Base-by-base conservation (phyloP, 2,329 filamentous ascomycete genomes). In the Hymenoscyphus fructigenus region DNA sequence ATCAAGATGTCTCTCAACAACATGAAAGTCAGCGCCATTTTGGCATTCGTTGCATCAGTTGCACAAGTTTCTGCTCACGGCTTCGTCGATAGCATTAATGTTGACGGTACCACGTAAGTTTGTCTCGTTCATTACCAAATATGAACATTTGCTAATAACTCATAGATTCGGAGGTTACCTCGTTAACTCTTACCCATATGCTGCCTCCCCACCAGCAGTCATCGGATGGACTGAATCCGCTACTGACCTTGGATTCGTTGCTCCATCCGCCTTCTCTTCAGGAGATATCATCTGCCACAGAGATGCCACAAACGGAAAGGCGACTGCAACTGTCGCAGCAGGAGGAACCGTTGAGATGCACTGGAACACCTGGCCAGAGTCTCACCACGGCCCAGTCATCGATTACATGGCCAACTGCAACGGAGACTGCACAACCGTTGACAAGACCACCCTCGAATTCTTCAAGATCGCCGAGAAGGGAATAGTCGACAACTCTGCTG, bases 201-300 rank as follows among this genome's bases (percentile, higher is more conserved):
- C 44, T 4, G 57, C 63, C 5, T 62, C 34, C 53, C 71, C 70
- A 20, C 74, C 73, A n/a, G 72, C 60, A 36, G 67, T 70, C 17
- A 70, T 78, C 61, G 80, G 78, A 26, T 82, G 80, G 80, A 76
- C 66, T 17, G 70, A 78, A 61, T 72, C 74, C 36, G 79, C 83
- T 65, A 72, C 70, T 1, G 79, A 81, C 70, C 80, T 81, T 66
- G 80, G 81, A 29, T 83, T 79, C 74, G 81, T 85, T 61, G 79
- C 79, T 23, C 83, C 84, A 4, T 77, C 75, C 60, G 74, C 75
- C 47, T 82, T 79, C 67, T 70, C 66, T 14, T 68, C 68, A 41
- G 71, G 76, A 0, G 81, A 83, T 59, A 84, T 84, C 68, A 79
- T 82, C 73, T 84, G 83, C 73, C 81, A 84, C 74, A 77, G 74